phyloP scores from a whole-genome alignment of 306 rosid species.

The Cicer yamashitae region DNA sequence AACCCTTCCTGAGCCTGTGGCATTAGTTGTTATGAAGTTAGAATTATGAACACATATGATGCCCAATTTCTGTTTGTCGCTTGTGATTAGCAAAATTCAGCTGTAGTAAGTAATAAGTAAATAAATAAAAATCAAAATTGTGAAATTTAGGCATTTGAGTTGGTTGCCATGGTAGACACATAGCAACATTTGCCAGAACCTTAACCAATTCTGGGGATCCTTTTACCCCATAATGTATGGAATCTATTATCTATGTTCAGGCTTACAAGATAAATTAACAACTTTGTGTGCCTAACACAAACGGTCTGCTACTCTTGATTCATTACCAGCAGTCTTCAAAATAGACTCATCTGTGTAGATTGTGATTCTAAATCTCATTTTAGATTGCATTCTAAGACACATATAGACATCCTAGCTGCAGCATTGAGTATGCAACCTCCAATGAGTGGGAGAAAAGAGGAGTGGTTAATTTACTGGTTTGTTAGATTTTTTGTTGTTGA shows the following conservation, averaged over 20 bases:
- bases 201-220: not conserved
- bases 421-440: conserved; percentile 11
- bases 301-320: conserved; percentile 3
- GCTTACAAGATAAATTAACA: not conserved
- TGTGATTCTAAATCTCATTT: conserved; percentile 8
- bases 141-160: conserved; percentile 1
- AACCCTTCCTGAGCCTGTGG: too few relatives aligned
- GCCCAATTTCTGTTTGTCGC: too few relatives aligned
- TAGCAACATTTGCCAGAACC: not conserved
- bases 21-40: too few relatives aligned
- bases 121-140: not conserved
- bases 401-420: conserved; percentile 3
- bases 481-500: not conserved
- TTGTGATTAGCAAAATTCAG: too few relatives aligned
- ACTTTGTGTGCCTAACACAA: not conserved
- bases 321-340: not conserved
- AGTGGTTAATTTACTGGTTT: conserved; percentile 11
- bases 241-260: not conserved
- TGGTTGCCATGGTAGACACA: conserved; percentile 4
- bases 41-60: too few relatives aligned
- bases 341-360: not conserved
- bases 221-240: not conserved
- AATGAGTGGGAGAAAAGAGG: not conserved
- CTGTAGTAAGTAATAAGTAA: too few relatives aligned
- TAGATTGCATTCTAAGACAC: conserved; percentile 10